Evolutionary conservation across 176 grass and related monocot genomes (phyloP).

Genomic region (Thinopyrum elongatum): DNA sequence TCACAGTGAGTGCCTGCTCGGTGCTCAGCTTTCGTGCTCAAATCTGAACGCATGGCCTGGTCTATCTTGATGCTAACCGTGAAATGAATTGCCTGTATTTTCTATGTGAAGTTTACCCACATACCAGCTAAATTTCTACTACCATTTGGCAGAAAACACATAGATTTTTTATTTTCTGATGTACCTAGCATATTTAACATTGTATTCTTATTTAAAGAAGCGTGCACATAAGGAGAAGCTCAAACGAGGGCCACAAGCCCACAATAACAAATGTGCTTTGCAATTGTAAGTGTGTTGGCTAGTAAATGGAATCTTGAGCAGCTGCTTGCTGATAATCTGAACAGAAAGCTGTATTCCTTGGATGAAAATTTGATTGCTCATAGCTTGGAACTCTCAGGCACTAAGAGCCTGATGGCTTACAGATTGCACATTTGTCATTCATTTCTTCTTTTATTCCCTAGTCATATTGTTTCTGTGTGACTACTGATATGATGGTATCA

Average conservation of each 20-base stretch:
- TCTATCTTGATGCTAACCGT: not conserved
- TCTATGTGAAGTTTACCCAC: not conserved
- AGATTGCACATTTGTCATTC: not conserved
- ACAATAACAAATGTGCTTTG: not conserved
- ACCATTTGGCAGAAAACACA: not conserved
- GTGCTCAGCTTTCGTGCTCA: not conserved
- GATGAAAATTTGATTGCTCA: not conserved
- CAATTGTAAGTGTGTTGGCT: not conserved
- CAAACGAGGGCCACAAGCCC: not conserved
- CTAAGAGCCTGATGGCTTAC: not conserved
- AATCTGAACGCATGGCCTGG: not conserved
- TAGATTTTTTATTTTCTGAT: not conserved
- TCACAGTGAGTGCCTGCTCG: not conserved
- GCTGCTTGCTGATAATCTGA: not conserved
- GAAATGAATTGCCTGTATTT: not conserved
- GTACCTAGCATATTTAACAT: not conserved
- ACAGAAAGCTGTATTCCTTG: not conserved
- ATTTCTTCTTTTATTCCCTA: not conserved
- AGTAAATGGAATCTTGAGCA: not conserved
- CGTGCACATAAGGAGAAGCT: not conserved
- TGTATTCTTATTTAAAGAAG: not conserved
- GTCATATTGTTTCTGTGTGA: not conserved
- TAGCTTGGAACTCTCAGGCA: not conserved
- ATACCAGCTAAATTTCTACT: not conserved
- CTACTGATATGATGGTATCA: not conserved